Conservation (phyloP, 2,329 filamentous ascomycete genomes). For the Penicillium decumbens region DNA sequence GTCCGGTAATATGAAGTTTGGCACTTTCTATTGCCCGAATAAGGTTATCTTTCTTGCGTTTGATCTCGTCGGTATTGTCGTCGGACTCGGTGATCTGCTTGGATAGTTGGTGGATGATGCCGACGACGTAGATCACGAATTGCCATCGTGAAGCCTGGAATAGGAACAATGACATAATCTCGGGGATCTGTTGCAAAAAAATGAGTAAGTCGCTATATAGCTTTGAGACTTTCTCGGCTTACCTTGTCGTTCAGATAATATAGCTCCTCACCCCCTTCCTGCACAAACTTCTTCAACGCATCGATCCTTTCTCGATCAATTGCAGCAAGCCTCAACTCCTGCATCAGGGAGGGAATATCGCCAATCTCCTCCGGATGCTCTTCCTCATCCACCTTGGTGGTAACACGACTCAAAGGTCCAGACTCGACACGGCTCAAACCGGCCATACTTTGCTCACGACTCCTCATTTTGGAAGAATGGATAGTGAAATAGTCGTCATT, state of each 20-base stretch:
- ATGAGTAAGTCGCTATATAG: background rate
- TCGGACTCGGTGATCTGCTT: slow-evolving; percentile 43
- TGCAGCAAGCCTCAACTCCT: slow-evolving; percentile 60
- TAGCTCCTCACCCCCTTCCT: slow-evolving; percentile 70
- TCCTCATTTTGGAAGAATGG: slow-evolving; percentile 50
- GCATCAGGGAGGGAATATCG: slow-evolving; percentile 65
- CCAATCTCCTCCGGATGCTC: slow-evolving; percentile 51
- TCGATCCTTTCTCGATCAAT: slow-evolving; percentile 92
- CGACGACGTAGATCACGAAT: slow-evolving; percentile 65
- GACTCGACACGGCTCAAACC: slow-evolving; percentile 27
- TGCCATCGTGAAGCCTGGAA: slow-evolving; percentile 83
- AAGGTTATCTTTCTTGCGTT: slow-evolving; percentile 62
- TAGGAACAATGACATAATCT: slow-evolving; percentile 79
- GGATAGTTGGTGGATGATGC: slow-evolving; percentile 54
- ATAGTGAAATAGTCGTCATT: slow-evolving; percentile 78
- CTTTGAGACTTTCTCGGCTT: slow-evolving; percentile 6
- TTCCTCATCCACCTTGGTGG: slow-evolving; percentile 45
- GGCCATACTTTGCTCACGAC: slow-evolving; percentile 41
- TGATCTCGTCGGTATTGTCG: slow-evolving; percentile 40
- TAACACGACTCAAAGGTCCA: slow-evolving; percentile 33
- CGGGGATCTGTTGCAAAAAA: slow-evolving; percentile 57
- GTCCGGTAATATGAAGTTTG: slow-evolving; percentile 70
- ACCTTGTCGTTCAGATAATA: slow-evolving; percentile 64
- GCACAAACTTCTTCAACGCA: slow-evolving; percentile 74
- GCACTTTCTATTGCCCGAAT: slow-evolving; percentile 69